These are phyloP conservation scores for Fomitopsis serialis DNA, from an alignment of 768 basidiomycete species.

Conservation along the genomic window DNA sequence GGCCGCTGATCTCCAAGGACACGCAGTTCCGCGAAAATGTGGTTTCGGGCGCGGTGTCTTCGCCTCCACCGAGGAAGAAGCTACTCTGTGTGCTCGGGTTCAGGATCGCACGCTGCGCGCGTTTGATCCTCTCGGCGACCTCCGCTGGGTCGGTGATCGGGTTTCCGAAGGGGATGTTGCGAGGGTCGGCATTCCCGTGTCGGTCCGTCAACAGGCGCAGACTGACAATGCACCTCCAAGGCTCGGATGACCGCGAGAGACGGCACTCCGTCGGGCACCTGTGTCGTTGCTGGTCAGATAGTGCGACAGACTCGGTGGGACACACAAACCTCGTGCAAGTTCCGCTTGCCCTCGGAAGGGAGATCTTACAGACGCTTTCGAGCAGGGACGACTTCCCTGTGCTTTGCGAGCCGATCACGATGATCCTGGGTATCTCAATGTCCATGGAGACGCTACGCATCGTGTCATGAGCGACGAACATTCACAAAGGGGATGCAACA, in stretches of 20 bases:
- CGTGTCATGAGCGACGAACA: neutral
- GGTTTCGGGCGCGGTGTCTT: conserved; percentile 5
- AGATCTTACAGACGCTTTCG: conserved; percentile 73
- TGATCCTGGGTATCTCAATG: conserved; percentile 69
- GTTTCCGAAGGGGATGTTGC: conserved; percentile 19
- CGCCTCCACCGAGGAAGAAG: conserved; percentile 34
- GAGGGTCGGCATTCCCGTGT: conserved; percentile 28
- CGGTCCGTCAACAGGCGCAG: conserved; percentile 25
- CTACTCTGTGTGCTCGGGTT: conserved; percentile 38
- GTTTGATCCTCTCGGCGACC: conserved; percentile 62
- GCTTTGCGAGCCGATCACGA: conserved; percentile 67
- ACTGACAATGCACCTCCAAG: conserved; percentile 30
- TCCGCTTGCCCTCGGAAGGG: conserved; percentile 60
- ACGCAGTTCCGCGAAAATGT: conserved; percentile 26
- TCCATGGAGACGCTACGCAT: conserved; percentile 53
- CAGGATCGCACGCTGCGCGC: conserved; percentile 62
- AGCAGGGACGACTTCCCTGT: conserved; percentile 77
- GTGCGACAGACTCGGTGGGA: neutral
- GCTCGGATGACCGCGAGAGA: conserved; percentile 18
- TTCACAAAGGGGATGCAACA: neutral
- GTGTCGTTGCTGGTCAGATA: neutral
- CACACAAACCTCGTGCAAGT: conserved; percentile 62
- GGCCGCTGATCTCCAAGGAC: conserved; percentile 23
- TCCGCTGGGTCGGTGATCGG: conserved; percentile 43
- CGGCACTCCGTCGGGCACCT: conserved; percentile 36